Conservation (phyloP, 805 yeast genomes). For the Teunomyces aglyptinius region DNA sequence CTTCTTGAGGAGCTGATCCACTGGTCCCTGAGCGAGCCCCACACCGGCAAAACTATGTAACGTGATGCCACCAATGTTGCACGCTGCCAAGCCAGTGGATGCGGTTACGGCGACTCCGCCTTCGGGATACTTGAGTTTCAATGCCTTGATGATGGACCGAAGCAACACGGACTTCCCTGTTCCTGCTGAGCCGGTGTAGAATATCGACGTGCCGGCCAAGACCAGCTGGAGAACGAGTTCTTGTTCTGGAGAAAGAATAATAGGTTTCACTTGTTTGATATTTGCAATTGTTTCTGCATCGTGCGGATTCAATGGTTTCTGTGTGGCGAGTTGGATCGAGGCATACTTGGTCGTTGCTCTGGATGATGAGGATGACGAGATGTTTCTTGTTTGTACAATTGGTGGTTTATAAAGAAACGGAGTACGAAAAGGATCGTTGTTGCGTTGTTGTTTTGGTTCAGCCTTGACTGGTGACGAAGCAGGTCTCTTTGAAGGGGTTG, state of each 20-base stretch:
- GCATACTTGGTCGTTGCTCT: constrained; percentile 13
- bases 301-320: constrained; percentile 10
- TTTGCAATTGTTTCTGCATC: constrained; percentile 3
- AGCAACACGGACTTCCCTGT: constrained; percentile 95
- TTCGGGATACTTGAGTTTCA: constrained; percentile 44
- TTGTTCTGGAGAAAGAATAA: constrained; percentile 54
- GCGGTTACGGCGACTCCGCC: constrained; percentile 74
- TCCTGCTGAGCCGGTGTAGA: constrained; percentile 98
- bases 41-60: constrained; percentile 76
- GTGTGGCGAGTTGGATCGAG: constrained; percentile 31
- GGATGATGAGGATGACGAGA: constrained; percentile 10
- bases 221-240: constrained; percentile 64
- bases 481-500: not conserved
- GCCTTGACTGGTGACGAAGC: not conserved
- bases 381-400: not conserved
- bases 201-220: constrained; percentile 62
- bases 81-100: constrained; percentile 82
- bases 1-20: constrained; percentile 45
- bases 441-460: not conserved
- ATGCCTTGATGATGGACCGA: constrained; percentile 54
- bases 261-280: constrained; percentile 33
- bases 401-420: not conserved
- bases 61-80: constrained; percentile 77
- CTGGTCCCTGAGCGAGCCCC: constrained; percentile 64
- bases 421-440: not conserved